Evolutionary conservation across 2,329 filamentous ascomycete genomes (phyloP).

Genomic region (Byssochlamys sp.): DNA sequence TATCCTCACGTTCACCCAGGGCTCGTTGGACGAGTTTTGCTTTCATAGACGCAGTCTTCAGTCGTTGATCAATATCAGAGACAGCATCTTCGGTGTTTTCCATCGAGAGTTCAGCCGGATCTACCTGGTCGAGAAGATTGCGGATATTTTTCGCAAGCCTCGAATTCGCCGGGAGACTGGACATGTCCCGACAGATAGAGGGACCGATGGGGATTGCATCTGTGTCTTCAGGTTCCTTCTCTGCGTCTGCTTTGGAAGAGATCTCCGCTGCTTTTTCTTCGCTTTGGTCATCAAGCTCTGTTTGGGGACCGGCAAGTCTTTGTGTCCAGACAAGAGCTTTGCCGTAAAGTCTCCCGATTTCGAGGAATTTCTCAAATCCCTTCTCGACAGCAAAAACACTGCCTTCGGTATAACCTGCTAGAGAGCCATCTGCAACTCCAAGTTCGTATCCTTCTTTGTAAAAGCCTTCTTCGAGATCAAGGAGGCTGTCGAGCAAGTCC

Average conservation of each 20-base stretch:
- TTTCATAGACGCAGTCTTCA: slow-evolving; percentile 76
- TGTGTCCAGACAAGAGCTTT: slow-evolving; percentile 76
- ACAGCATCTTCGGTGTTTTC: slow-evolving; percentile 82
- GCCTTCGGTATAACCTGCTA: slow-evolving; percentile 75
- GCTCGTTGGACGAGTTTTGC: slow-evolving; percentile 74
- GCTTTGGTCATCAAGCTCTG: not conserved
- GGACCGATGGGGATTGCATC: slow-evolving; percentile 15
- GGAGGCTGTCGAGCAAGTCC: slow-evolving; percentile 48
- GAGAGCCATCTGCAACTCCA: slow-evolving; percentile 64
- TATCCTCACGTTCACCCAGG: slow-evolving; percentile 39
- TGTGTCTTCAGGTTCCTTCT: not conserved
- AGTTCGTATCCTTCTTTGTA: slow-evolving; percentile 73
- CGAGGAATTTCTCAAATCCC: slow-evolving; percentile 83
- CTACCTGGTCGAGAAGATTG: slow-evolving; percentile 65
- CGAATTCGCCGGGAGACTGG: slow-evolving; percentile 45
- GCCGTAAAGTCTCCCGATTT: slow-evolving; percentile 69
- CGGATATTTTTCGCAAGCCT: slow-evolving; percentile 68
- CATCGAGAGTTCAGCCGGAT: slow-evolving; percentile 66
- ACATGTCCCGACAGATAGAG: slow-evolving; percentile 31
- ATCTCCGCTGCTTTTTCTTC: not conserved
- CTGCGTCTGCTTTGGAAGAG: not conserved
- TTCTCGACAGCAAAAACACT: slow-evolving; percentile 83
- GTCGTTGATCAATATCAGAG: slow-evolving; percentile 78
- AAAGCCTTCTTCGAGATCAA: slow-evolving; percentile 57
- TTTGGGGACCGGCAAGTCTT: slow-evolving; percentile 42